Conservation (phyloP, 169 alveolate genomes). For the Babesia ovata region DNA sequence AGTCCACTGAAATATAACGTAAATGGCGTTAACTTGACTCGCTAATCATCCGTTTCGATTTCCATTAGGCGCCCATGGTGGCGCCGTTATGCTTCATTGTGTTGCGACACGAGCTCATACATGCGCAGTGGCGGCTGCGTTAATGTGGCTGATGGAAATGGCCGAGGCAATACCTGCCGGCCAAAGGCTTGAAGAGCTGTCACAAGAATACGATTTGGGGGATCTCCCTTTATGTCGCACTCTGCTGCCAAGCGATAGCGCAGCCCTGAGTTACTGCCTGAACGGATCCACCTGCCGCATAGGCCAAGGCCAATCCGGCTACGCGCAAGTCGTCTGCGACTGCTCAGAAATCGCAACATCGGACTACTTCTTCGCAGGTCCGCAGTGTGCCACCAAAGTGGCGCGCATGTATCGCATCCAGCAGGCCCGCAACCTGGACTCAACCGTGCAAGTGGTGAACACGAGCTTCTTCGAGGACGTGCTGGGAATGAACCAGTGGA, state of each 20-base stretch:
- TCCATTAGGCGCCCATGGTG: too few species aligned
- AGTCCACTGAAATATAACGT: too few species aligned
- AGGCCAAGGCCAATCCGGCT: slow-evolving; percentile 8
- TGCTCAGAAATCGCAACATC: slow-evolving; percentile 53
- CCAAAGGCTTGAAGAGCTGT: slow-evolving; percentile 21
- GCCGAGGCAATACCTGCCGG: slow-evolving; percentile 7
- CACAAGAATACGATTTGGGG: slow-evolving; percentile 41
- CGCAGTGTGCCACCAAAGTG: slow-evolving; percentile 57
- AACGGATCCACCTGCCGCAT: slow-evolving; percentile 58
- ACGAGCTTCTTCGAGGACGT: slow-evolving; percentile 69
- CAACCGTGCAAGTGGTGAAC: slow-evolving; percentile 37
- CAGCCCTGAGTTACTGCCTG: slow-evolving; percentile 28
- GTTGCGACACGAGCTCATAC: not conserved
- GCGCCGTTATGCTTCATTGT: too few species aligned
- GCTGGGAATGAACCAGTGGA: slow-evolving; percentile 68
- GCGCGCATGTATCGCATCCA: slow-evolving; percentile 15
- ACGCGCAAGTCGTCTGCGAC: slow-evolving; percentile 58
- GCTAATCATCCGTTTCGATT: too few species aligned
- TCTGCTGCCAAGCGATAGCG: slow-evolving; percentile 39
- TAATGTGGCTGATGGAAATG: not conserved
- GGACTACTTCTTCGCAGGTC: slow-evolving; percentile 62
- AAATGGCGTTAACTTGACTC: too few species aligned
- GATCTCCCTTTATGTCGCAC: slow-evolving; percentile 15
- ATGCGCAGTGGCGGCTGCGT: not conserved
- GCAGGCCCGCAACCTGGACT: slow-evolving; percentile 33